These are phyloP conservation scores for Gigaspora rosea DNA, from an alignment of 192 early-diverging fungal species.

Conservation along the genomic window DNA sequence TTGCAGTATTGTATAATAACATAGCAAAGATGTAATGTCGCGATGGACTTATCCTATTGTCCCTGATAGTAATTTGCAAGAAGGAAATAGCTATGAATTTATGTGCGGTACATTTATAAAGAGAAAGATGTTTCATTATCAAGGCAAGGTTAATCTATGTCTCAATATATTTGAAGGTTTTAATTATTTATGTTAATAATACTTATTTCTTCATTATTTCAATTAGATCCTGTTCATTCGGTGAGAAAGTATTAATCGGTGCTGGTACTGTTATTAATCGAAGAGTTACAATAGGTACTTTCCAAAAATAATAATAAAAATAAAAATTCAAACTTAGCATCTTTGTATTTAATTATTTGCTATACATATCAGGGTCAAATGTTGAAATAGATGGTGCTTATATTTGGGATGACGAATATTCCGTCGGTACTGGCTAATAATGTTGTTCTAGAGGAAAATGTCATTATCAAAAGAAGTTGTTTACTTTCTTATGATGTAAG, in stretches of 20 bases:
- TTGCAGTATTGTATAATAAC: slow-evolving; percentile 32
- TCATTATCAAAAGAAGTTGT: slow-evolving; percentile 70
- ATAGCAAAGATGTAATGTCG: slow-evolving; percentile 80
- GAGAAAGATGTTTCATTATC: slow-evolving; percentile 72
- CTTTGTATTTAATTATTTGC: background rate
- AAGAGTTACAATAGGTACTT: slow-evolving; percentile 69
- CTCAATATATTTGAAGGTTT: background rate
- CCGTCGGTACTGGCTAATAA: slow-evolving; percentile 59
- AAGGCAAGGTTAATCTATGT: slow-evolving; percentile 50
- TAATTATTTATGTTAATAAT: background rate
- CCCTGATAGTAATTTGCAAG: slow-evolving; percentile 82
- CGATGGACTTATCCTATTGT: slow-evolving; percentile 95
- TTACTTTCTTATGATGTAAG: slow-evolving; percentile 66
- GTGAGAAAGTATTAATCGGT: slow-evolving; percentile 88
- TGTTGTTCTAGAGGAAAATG: slow-evolving; percentile 64
- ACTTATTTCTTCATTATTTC: background rate
- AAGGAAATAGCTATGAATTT: slow-evolving; percentile 70
- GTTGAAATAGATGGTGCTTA: slow-evolving; percentile 82
- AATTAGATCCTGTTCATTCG: slow-evolving; percentile 60
- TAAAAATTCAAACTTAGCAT: background rate
- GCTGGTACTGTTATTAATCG: slow-evolving; percentile 76
- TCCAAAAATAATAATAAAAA: slow-evolving; percentile 6
- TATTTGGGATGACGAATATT: slow-evolving; percentile 80
- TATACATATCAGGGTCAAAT: slow-evolving; percentile 57
- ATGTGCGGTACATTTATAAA: slow-evolving; percentile 83